These are phyloP conservation scores for Metschnikowia lachancei DNA, from an alignment of 805 yeast species.

Conservation along the genomic window DNA sequence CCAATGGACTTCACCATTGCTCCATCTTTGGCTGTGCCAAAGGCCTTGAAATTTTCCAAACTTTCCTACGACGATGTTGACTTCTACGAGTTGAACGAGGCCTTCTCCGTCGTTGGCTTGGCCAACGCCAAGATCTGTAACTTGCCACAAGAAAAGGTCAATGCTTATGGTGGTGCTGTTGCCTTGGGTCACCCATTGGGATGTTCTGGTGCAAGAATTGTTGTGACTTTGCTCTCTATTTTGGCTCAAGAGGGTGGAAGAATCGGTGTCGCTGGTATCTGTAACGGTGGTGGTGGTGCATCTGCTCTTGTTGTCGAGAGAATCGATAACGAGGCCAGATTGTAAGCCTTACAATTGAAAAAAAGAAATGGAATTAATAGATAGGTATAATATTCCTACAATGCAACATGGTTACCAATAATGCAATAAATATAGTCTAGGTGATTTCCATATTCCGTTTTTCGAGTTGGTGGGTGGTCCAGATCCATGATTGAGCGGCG, in stretches of 20 bases:
- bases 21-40: conserved; percentile 92
- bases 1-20: conserved; percentile 96
- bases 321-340: conserved; percentile 39
- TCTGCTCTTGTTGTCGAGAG: conserved; percentile 86
- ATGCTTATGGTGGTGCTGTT: conserved; percentile 94
- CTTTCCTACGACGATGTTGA: conserved; percentile 67
- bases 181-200: conserved; percentile 96
- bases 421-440: conserved; percentile 3
- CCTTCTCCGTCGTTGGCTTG: conserved; percentile 93
- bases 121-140: conserved; percentile 76
- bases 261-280: conserved; percentile 91
- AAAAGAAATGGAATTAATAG: not conserved
- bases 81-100: conserved; percentile 95
- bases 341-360: conserved; percentile 20
- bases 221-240: conserved; percentile 80
- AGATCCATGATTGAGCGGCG: conserved; percentile 72
- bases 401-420: too few relatives aligned
- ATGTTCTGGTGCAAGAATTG: conserved; percentile 91
- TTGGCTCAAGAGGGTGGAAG: conserved; percentile 76
- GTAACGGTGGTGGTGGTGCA: conserved; percentile 99
- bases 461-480: conserved; percentile 65
- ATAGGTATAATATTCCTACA: not conserved
- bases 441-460: conserved; percentile 40
- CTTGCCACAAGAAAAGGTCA: conserved; percentile 65
- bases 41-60: conserved; percentile 87